phyloP scores from a whole-genome alignment of 331 rosid species.

The Telfairia occidentalis region DNA sequence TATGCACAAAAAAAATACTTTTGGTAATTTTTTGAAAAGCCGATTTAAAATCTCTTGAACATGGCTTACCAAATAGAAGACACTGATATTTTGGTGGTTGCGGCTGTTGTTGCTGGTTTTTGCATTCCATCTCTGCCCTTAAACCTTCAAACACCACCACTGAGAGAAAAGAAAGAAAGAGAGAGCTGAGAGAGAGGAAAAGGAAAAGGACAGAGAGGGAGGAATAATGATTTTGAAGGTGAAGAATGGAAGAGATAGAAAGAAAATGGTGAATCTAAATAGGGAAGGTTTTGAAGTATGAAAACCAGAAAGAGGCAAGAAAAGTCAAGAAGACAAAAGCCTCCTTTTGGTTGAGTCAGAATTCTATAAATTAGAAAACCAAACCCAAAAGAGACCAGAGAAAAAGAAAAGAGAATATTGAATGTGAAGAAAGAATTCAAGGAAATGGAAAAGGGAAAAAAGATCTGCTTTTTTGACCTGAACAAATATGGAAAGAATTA shows the following conservation, averaged over 20 bases:
- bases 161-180: not conserved
- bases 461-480: not conserved
- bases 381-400: not conserved
- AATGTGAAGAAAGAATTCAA: not conserved
- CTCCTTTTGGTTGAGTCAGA: not conserved
- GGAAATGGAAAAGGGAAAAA: not conserved
- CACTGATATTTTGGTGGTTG: slow-evolving; percentile 68
- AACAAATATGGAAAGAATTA: not conserved
- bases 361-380: not conserved
- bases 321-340: not conserved
- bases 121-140: slow-evolving; percentile 40
- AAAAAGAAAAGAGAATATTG: not conserved
- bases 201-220: not conserved
- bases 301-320: not conserved
- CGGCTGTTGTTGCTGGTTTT: slow-evolving; percentile 38
- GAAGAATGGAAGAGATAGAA: not conserved
- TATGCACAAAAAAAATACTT: too few relatives aligned
- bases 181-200: not conserved
- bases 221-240: not conserved
- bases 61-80: slow-evolving; percentile 70
- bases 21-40: too few relatives aligned
- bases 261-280: not conserved
- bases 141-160: not conserved
- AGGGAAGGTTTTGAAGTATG: not conserved
- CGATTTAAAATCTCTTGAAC: too few relatives aligned